Evolutionary conservation across 768 basidiomycete genomes (phyloP), one percentile per base, ranked within the genome.

Genomic region (Leccinum longicurvipes): DNA sequence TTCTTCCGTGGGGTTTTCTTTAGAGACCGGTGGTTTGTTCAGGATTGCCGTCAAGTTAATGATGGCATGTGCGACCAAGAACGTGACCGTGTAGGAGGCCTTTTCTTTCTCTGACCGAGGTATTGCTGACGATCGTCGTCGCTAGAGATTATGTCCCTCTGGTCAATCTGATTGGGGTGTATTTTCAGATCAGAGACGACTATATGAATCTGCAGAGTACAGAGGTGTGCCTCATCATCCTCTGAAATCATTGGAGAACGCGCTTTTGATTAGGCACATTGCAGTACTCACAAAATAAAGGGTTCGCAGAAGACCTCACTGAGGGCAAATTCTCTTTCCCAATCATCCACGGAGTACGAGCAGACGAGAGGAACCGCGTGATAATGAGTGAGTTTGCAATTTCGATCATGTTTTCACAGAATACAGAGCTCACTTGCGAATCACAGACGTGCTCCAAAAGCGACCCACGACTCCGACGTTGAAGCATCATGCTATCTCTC

Each of bases 171-270:
- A 89, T 98, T 57, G 93, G 94, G 3, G 83, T 97, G 17, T 89
- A 85, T 64, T 97, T 93, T 71, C 96, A 98, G 69, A 94, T 98
- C 62, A 76, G 94, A 17, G 96, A 98, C 63, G 96, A 98, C 69
- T 89, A 94, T 45, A 93, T 96, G 90, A 98, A 98, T 64, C 75
- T 98, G 25, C 87, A 95, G 65, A 92, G 90, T 48, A 80, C 82
- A 15, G 84, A 94, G 78, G 93, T 93, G 63, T 17, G 15, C n/a
- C 1, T 21, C 7, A 2, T n/a, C 17, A n/a, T 5, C n/a, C n/a
- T n/a, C n/a, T n/a, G n/a, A n/a, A n/a, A n/a, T n/a, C n/a, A n/a
- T n/a, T n/a, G n/a, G n/a, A 1, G n/a, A n/a, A n/a, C n/a, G n/a
- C n/a, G n/a, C 36, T 56, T 14, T 58, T 34, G 3, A 24, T 27